These are phyloP conservation scores for Bisporella sp. DNA, from an alignment of 2,329 filamentous ascomycete genomes.

Conservation along the genomic window DNA sequence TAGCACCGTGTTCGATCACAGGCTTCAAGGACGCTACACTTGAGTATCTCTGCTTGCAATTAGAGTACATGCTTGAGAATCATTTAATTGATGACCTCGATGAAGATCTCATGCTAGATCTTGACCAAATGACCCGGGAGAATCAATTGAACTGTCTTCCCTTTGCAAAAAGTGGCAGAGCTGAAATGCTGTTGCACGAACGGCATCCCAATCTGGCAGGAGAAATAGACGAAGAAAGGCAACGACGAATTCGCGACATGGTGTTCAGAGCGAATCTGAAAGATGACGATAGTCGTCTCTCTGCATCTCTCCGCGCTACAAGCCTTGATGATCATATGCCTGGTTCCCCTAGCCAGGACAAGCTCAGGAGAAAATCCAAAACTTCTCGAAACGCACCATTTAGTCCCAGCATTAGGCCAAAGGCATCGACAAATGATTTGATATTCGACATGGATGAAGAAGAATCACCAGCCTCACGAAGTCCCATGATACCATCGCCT, in stretches of 20 bases:
- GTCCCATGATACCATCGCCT: conserved; percentile 7
- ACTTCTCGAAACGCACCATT: conserved; percentile 45
- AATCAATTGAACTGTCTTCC: conserved; percentile 77
- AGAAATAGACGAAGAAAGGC: conserved; percentile 62
- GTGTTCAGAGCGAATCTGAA: conserved; percentile 55
- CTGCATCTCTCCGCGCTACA: conserved; percentile 53
- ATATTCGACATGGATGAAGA: conserved; percentile 91
- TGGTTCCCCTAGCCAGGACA: conserved; percentile 30
- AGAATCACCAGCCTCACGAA: conserved; percentile 11
- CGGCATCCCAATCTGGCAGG: conserved; percentile 33
- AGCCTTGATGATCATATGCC: conserved; percentile 56
- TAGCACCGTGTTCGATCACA: conserved; percentile 74
- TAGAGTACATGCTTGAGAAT: conserved; percentile 90
- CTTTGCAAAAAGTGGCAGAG: conserved; percentile 67
- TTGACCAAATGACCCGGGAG: conserved; percentile 72
- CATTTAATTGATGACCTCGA: conserved; percentile 81
- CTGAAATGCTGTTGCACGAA: conserved; percentile 59
- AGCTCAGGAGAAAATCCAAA: conserved; percentile 39
- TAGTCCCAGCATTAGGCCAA: conserved; percentile 63
- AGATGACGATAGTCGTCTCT: conserved; percentile 57
- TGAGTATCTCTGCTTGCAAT: conserved; percentile 85
- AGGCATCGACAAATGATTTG: conserved; percentile 64
- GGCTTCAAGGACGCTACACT: conserved; percentile 84
- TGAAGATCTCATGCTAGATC: conserved; percentile 69
- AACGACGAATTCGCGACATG: conserved; percentile 69